Evolutionary conservation across 306 rosid species (phyloP).

Genomic region (Myrica gale): DNA sequence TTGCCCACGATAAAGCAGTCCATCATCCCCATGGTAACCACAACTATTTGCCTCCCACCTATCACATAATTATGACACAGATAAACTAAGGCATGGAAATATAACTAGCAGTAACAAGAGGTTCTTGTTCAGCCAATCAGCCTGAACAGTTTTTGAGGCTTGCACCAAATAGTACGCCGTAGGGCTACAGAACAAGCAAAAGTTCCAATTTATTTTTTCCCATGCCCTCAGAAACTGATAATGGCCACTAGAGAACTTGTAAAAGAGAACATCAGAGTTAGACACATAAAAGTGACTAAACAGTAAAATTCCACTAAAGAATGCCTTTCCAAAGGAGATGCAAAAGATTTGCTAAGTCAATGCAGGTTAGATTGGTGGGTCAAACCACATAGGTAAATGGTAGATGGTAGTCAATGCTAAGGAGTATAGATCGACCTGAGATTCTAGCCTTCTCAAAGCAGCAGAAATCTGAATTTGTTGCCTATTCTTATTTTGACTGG

Average conservation of each 20-base stretch:
- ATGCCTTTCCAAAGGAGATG: neutral
- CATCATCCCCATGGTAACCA: conserved; percentile 98
- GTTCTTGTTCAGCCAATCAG: neutral
- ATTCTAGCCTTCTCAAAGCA: neutral
- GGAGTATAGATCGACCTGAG: neutral
- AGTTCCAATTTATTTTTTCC: neutral
- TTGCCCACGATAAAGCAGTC: conserved; percentile 73
- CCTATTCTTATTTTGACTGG: neutral
- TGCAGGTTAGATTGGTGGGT: neutral
- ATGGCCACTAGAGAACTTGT: neutral
- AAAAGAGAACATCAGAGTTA: neutral
- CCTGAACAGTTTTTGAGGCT: neutral
- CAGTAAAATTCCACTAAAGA: neutral
- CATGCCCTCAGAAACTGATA: neutral
- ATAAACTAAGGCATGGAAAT: conserved; percentile 1
- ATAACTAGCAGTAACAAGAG: neutral
- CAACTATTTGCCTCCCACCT: conserved; percentile 98
- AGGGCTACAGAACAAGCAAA: neutral
- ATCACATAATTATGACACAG: neutral
- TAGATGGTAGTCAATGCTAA: neutral
- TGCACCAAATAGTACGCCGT: neutral
- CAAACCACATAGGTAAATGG: neutral
- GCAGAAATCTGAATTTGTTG: neutral
- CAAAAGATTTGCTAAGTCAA: neutral
- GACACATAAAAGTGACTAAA: neutral